These are phyloP conservation scores for Pholiota microspora DNA, from an alignment of 768 basidiomycete species.

Conservation along the genomic window DNA sequence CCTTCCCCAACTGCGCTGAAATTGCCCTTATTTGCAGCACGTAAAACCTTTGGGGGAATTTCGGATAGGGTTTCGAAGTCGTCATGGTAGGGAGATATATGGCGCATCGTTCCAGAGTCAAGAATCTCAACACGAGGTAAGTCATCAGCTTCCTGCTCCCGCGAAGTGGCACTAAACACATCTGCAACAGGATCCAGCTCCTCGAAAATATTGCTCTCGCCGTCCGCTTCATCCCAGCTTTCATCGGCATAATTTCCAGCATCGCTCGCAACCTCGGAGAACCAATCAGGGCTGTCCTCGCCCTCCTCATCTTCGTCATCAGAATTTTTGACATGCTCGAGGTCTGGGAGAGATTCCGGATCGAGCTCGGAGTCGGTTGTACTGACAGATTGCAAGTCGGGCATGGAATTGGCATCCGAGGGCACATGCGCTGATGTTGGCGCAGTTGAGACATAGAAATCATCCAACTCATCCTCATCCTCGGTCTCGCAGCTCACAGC, in stretches of 20 bases:
- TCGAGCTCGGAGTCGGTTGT: no score
- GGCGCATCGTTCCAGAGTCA: slow-evolving; percentile 21
- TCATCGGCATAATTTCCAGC: neutral
- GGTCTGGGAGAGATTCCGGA: no score
- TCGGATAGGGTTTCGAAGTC: slow-evolving; percentile 19
- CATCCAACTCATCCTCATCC: neutral
- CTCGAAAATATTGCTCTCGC: no score
- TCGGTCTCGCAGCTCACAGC: no score
- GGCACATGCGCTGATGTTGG: no score
- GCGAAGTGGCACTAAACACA: neutral
- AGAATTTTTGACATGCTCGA: no score
- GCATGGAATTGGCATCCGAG: neutral
- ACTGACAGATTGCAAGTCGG: no score
- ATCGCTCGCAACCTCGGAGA: slow-evolving; percentile 18
- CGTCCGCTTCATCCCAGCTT: neutral
- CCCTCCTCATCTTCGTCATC: neutral
- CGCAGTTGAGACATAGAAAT: neutral
- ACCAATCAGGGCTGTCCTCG: slow-evolving; percentile 7
- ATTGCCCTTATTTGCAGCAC: no score
- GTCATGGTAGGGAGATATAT: slow-evolving; percentile 29
- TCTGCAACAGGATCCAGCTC: no score
- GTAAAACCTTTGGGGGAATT: slow-evolving; percentile 24
- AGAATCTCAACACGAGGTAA: no score
- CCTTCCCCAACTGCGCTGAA: no score
- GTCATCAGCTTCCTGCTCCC: neutral